A percentile compares a stretch with the other conserved stretches of the same genome.
phyloP scores from a whole-genome alignment of 371 early-diverging fungal genomes.

The Furculomyces boomerangus region DNA sequence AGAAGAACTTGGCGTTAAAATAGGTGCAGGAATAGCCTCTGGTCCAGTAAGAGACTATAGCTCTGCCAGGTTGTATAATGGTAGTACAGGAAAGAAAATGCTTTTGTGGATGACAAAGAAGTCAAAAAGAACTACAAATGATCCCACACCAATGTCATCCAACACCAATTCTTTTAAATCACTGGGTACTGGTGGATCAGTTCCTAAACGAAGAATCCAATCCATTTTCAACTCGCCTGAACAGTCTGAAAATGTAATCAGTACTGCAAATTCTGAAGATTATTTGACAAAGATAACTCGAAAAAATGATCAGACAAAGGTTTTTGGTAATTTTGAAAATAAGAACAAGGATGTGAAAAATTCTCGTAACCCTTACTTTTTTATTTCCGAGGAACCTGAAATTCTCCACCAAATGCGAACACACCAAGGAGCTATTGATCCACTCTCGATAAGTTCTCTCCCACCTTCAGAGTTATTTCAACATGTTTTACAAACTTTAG shows the following conservation, averaged over 20 bases:
- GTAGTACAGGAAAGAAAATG: not conserved
- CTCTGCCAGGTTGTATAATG: not conserved
- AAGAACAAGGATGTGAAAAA: constrained; percentile 2
- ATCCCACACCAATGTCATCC: not conserved
- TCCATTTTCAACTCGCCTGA: too few species aligned
- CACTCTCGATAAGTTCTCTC: constrained; percentile 49
- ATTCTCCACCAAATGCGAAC: constrained; percentile 36
- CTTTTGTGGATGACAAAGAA: not conserved
- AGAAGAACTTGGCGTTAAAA: constrained; percentile 2
- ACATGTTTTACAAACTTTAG: constrained; percentile 41
- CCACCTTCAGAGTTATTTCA: constrained; percentile 48
- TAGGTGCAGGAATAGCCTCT: constrained; percentile 2
- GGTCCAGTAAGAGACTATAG: not conserved
- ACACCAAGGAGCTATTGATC: constrained; percentile 64
- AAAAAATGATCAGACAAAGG: not conserved
- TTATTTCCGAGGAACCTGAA: constrained; percentile 18
- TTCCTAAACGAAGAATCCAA: too few species aligned
- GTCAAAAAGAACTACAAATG: not conserved
- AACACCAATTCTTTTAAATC: too few species aligned
- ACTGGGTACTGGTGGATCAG: too few species aligned
- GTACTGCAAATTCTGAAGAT: too few species aligned
- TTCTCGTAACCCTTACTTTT: constrained; percentile 4
- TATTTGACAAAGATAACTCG: constrained; percentile 16
- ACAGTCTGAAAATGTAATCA: too few species aligned
- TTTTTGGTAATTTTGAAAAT: not conserved